Evolutionary conservation across 192 early-diverging fungal genomes (phyloP).

Genomic region (Piromyces finnis): DNA sequence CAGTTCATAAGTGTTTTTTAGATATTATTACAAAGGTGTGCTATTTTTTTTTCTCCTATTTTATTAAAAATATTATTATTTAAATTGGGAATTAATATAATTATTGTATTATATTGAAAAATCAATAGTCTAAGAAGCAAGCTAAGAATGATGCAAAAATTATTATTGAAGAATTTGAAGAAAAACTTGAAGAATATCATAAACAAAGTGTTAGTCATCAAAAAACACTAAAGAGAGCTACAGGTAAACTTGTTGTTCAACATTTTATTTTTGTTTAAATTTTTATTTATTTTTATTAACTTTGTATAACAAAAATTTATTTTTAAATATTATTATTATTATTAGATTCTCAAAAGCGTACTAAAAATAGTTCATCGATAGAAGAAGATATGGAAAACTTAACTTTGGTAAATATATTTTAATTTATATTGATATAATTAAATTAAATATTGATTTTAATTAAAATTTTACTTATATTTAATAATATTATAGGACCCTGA

Average conservation of each 20-base stretch:
- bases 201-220: conserved; percentile 49
- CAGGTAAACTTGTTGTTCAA: too few relatives aligned
- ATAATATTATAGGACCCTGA: background rate
- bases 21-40: conserved; percentile 65
- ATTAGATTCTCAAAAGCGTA: background rate
- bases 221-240: conserved; percentile 5
- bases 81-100: conserved; percentile 14
- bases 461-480: too few relatives aligned
- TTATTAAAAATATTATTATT: background rate
- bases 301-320: too few relatives aligned
- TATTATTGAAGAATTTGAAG: conserved; percentile 70
- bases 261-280: too few relatives aligned
- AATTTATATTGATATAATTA: background rate
- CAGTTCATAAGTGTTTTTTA: conserved; percentile 62
- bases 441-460: background rate
- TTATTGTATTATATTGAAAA: conserved; percentile 1
- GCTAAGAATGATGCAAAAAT: conserved; percentile 64
- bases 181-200: conserved; percentile 51
- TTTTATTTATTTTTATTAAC: too few relatives aligned
- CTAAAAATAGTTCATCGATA: background rate
- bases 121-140: conserved; percentile 27
- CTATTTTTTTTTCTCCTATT: background rate
- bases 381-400: background rate
- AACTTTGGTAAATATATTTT: background rate
- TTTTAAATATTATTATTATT: too few relatives aligned